These are phyloP conservation scores for Aspergillus ellipticus DNA, from an alignment of 495 filamentous ascomycete genomes.

Conservation along the genomic window DNA sequence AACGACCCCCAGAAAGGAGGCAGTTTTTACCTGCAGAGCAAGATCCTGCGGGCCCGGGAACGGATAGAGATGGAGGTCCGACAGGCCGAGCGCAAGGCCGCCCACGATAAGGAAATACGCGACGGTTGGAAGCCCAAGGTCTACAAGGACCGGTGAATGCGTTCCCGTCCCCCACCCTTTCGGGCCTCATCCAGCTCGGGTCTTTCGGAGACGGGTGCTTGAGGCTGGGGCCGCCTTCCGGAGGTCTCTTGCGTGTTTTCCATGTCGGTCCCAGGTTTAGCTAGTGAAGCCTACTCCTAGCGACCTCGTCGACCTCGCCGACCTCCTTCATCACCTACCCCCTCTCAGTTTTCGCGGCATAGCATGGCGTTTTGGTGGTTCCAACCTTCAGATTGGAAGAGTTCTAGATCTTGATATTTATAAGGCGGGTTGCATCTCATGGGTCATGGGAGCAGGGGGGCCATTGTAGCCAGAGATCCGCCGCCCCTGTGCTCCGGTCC, in stretches of 20 bases:
- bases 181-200: background rate
- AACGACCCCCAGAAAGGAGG: slow-evolving; percentile 95
- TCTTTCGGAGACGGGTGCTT: slow-evolving; percentile 5
- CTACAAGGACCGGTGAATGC: slow-evolving; percentile 73
- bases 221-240: background rate
- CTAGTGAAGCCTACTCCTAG: background rate
- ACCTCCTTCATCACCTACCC: slow-evolving; percentile 12
- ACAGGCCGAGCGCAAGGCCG: slow-evolving; percentile 44
- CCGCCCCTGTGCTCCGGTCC: background rate
- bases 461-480: background rate
- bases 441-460: slow-evolving; percentile 8
- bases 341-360: slow-evolving; percentile 36
- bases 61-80: slow-evolving; percentile 78
- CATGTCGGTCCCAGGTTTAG: background rate
- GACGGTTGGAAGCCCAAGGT: slow-evolving; percentile 93
- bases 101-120: slow-evolving; percentile 63
- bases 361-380: slow-evolving; percentile 48
- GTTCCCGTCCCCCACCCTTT: background rate
- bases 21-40: slow-evolving; percentile 97
- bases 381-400: slow-evolving; percentile 24
- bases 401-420: slow-evolving; percentile 22
- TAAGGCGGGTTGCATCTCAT: slow-evolving; percentile 3
- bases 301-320: background rate
- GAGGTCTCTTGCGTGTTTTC: slow-evolving; percentile 6
- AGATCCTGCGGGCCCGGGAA: slow-evolving; percentile 85